Base-by-base conservation (phyloP, 2,329 filamentous ascomycete species). In the Aspergillus piperis region DNA sequence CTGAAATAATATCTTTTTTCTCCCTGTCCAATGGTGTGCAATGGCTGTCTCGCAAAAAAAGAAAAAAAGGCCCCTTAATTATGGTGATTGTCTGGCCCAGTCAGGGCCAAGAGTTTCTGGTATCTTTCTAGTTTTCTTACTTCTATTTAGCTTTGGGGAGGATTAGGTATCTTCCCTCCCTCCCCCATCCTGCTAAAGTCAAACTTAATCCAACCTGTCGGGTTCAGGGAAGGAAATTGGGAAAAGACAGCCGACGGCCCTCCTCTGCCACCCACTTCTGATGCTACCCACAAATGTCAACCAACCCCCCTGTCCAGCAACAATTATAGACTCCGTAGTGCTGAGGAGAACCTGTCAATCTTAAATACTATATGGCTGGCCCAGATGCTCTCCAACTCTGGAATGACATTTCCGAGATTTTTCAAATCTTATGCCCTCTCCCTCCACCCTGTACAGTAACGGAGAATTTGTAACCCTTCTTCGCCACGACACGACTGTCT, bases 171-270 rank as follows among this genome's bases (percentile, higher is more conserved):
- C 60, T 68, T 36, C 32, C 32, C 32, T 36, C 32, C 32, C 32
- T 36, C 11, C 68, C 64, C 68, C 68, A 65, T 65, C 62, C 66
- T 70, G 68, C 71, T 71, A 71, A 70, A 71, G 66, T 67, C 64
- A 69, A 75, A 73, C 73, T 71, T 73, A 73, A 74, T 69, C 73
- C 73, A 71, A 66, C 64, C 68, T 73, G 70, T 71, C 71, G 73
- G 73, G 27, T 32, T 51, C 54, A 59, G 56, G 48, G 48, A 39
- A 42, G 11, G 39, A 47, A 25, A 47, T 53, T 49, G 51, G 27
- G 57, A 59, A 47, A 54, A 59, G 30, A 53, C 42, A 38, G 41
- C 50, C 51, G 47, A 41, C 49, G 38, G 27, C 17, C 19, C 51
- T 53, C 51, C 49, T 54, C 27, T 19, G 27, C 23, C 30, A 30